Evolutionary conservation across 495 filamentous ascomycete species (phyloP).

Genomic region (Penicillium coprophilum): DNA sequence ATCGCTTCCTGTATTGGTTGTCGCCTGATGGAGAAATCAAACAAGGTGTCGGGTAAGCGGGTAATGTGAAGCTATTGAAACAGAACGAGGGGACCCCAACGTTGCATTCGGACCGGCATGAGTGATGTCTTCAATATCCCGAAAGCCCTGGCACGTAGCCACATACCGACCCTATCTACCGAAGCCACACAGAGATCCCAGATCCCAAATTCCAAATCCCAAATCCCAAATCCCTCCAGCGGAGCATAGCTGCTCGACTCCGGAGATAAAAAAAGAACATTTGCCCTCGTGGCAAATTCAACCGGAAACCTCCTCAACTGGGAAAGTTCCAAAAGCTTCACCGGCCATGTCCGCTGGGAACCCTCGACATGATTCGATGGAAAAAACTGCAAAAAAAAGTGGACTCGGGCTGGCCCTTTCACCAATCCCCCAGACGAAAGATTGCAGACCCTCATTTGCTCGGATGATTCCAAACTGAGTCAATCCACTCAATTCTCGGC

Average conservation of each 20-base stretch:
- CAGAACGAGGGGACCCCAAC: slow-evolving; percentile 22
- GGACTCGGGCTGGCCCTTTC: slow-evolving; percentile 13
- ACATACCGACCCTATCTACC: too few species aligned
- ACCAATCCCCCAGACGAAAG: slow-evolving; percentile 6
- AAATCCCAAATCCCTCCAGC: slow-evolving; percentile 9
- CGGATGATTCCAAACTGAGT: slow-evolving; percentile 14
- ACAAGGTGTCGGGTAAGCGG: slow-evolving; percentile 4
- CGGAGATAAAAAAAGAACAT: slow-evolving; percentile 3
- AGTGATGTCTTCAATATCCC: too few species aligned
- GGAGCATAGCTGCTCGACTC: slow-evolving; percentile 17
- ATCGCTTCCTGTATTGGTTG: too few species aligned
- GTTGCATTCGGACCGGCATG: slow-evolving; percentile 25
- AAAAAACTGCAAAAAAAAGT: slow-evolving; percentile 4
- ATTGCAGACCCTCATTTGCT: not conserved
- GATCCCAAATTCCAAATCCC: not conserved
- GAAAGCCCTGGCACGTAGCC: too few species aligned
- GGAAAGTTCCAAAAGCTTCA: slow-evolving; percentile 15
- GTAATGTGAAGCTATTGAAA: not conserved
- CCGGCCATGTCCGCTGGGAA: slow-evolving; percentile 19
- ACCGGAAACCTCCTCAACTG: slow-evolving; percentile 4
- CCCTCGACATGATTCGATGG: slow-evolving; percentile 15
- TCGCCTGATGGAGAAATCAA: not conserved
- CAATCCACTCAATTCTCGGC: slow-evolving; percentile 15
- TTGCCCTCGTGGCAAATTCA: slow-evolving; percentile 3
- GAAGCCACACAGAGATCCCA: not conserved